These are phyloP conservation scores for Candida fluviatilis DNA, from an alignment of 805 yeast genomes.

Conservation along the genomic window DNA sequence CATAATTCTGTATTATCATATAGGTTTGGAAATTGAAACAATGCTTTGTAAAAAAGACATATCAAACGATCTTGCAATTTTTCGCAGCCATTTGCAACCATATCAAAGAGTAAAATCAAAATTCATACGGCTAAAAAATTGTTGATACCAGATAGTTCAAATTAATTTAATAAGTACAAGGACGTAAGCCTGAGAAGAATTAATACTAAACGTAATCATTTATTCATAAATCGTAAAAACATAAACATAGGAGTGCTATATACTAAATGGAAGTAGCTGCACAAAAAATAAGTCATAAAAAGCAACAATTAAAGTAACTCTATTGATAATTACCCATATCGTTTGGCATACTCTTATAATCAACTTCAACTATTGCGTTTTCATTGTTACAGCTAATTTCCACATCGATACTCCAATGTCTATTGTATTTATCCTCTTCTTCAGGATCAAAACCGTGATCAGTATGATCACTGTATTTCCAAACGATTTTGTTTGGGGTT, in stretches of 20 bases:
- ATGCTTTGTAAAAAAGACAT: too few species aligned
- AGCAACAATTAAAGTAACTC: background rate
- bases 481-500: constrained; percentile 46
- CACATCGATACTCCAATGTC: constrained; percentile 63
- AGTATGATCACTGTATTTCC: constrained; percentile 60
- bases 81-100: too few species aligned
- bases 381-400: constrained; percentile 63
- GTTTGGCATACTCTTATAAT: constrained; percentile 53
- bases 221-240: background rate
- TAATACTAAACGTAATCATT: too few species aligned
- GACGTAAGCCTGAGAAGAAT: too few species aligned
- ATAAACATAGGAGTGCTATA: background rate
- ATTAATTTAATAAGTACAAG: too few species aligned
- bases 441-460: constrained; percentile 51
- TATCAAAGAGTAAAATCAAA: too few species aligned
- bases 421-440: constrained; percentile 42
- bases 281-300: background rate
- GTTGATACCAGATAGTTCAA: too few species aligned
- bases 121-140: too few species aligned
- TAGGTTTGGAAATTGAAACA: too few species aligned
- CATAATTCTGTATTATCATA: too few species aligned
- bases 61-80: too few species aligned
- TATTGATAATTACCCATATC: background rate
- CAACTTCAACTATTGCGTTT: constrained; percentile 63
- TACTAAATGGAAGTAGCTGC: too few species aligned